Base-by-base conservation (phyloP, 139 green algal genomes). In the Mesostigma viride region DNA sequence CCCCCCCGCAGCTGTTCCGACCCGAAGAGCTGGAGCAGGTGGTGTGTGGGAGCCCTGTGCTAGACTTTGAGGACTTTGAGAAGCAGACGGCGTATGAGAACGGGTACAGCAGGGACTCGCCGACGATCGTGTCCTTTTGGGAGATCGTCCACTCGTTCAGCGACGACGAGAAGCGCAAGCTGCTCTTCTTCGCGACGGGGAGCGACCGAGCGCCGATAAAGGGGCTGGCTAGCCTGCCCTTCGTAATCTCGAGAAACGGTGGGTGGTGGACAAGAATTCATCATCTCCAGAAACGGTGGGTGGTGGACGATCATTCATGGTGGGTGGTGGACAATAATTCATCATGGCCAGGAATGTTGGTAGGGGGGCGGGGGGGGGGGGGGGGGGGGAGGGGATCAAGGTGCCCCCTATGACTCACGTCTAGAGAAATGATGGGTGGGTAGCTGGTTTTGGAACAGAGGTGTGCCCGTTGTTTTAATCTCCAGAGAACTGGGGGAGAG, bases 11-110 rank as follows among this genome's bases (percentile, higher is more conserved):
- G 1, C 51, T 89, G 51, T 86, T 94, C 48, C 68, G 65, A 2
- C 67, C 86, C 2, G 62, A 84, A 32, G 88, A 95, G 75, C 75
- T 95, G 47, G 87, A 94, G 83, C 65, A 80, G 61, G 65, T 94
- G 44, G 72, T 93, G 2, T 92, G 85, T 71, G 88, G 88, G 3
- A 75, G 73, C 44, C 60, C 79, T 0, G 26, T 73, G 1, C 70
- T 94, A 30, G 78, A 90, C 67, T 82, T 94, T 34, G 35, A 74
- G 2, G 87, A 73, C n/a, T n/a, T n/a, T n/a, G 62, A 93, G 67
- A 70, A 46, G 0, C 69, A 69, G 14, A 79, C 83, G 6, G 59
- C 71, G 20, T 93, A 94, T 73, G 87, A 93, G 31, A 79, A 83
- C 26, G 87, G 86, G 0, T 88, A 85, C 72, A 79, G 36, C 6